A percentile compares a stretch with the other conserved stretches of the same genome.
Conservation (phyloP, 2,329 filamentous ascomycete genomes). For the Aspergillus clavatus region DNA sequence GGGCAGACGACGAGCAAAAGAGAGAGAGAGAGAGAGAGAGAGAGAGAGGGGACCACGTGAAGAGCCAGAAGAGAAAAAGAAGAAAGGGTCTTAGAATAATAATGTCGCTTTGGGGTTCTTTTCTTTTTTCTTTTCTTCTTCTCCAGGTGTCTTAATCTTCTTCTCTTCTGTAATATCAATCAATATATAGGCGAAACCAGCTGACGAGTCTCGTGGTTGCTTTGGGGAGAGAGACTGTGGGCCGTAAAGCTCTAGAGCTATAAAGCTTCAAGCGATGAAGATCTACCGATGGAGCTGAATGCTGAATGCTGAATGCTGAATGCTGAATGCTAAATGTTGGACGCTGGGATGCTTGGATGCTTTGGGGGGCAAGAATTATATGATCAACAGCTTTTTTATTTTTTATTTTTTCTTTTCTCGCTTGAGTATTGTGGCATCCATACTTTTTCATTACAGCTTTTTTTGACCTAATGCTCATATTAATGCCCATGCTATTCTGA, state of each 20-base stretch:
- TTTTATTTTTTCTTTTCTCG: background rate
- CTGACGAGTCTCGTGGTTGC: background rate
- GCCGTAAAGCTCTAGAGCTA: background rate
- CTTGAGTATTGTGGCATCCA: background rate
- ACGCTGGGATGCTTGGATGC: too few relatives aligned
- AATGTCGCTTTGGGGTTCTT: conserved; percentile 6
- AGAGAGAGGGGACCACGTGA: too few relatives aligned
- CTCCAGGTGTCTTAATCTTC: background rate
- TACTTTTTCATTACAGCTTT: background rate
- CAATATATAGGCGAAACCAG: background rate
- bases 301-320: too few relatives aligned
- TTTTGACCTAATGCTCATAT: too few relatives aligned
- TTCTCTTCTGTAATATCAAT: background rate
- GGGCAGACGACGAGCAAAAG: background rate
- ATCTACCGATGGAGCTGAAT: background rate
- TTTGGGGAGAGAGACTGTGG: background rate
- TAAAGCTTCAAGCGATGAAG: too few relatives aligned
- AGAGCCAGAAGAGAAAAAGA: background rate
- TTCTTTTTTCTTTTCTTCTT: conserved; percentile 1
- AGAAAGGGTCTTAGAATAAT: background rate
- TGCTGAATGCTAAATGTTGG: too few relatives aligned
- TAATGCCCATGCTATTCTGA: background rate
- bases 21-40: background rate
- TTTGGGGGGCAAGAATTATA: too few relatives aligned
- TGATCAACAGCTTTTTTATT: background rate